These are phyloP conservation scores for Cyclotella kingstonii DNA, from an alignment of 108 stramenopile genomes.

Conservation along the genomic window DNA sequence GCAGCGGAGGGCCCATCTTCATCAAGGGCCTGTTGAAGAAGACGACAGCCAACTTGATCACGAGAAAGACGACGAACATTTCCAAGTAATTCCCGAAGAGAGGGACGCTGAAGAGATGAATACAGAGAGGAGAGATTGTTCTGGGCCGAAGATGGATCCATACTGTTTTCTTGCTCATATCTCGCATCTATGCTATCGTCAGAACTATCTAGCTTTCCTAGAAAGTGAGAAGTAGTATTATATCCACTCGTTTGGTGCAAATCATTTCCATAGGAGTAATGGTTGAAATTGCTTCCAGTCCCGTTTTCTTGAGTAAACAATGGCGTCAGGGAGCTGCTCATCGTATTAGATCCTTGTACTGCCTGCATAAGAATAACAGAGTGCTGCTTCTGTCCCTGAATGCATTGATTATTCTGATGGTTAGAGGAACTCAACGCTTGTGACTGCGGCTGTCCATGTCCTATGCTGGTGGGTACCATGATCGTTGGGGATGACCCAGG, in stretches of 20 bases:
- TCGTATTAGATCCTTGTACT: not conserved
- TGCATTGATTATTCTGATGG: slow-evolving; percentile 6
- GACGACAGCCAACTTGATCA: slow-evolving; percentile 94
- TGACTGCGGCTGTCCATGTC: slow-evolving; percentile 7
- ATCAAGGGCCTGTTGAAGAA: slow-evolving; percentile 94
- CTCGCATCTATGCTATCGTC: not conserved
- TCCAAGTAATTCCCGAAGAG: slow-evolving; percentile 75
- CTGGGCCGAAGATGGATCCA: not conserved
- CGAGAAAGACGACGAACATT: slow-evolving; percentile 86
- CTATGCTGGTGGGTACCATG: slow-evolving; percentile 34
- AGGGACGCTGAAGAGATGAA: slow-evolving; percentile 73
- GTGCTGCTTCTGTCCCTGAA: slow-evolving; percentile 7
- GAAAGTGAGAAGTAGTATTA: slow-evolving; percentile 12
- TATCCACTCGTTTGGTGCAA: slow-evolving; percentile 21
- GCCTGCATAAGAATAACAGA: slow-evolving; percentile 4
- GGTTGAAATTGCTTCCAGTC: slow-evolving; percentile 1
- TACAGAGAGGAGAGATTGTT: slow-evolving; percentile 56
- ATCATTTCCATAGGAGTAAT: slow-evolving; percentile 21
- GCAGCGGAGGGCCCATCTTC: slow-evolving; percentile 90
- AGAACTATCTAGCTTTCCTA: slow-evolving; percentile 4
- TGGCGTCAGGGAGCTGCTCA: slow-evolving; percentile 5
- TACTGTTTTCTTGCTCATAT: slow-evolving; percentile 6
- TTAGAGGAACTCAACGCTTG: slow-evolving; percentile 19
- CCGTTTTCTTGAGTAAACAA: slow-evolving; percentile 16
- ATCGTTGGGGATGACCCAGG: slow-evolving; percentile 33